A percentile compares a stretch with the other conserved stretches of the same genome.
Conservation (phyloP, 768 basidiomycete genomes). For the Phanerodontia chrysosporium region DNA sequence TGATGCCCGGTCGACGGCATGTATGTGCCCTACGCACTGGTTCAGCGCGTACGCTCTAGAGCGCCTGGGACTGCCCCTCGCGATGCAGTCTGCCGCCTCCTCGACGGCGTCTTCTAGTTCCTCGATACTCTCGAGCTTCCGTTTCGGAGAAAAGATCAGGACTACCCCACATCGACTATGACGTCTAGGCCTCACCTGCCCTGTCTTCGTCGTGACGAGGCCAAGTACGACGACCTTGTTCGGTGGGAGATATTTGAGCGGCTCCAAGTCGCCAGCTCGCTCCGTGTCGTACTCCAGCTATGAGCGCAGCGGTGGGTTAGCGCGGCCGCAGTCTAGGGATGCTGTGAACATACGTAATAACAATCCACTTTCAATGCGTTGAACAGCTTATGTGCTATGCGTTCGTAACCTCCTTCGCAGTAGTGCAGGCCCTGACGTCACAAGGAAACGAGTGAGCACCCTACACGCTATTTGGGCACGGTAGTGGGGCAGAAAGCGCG, state of each 20-base stretch:
- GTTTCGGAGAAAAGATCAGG: neutral
- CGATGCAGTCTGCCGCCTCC: constrained; percentile 37
- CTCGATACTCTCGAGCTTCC: constrained; percentile 36
- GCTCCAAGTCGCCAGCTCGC: constrained; percentile 52
- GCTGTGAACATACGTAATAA: constrained; percentile 29
- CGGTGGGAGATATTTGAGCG: constrained; percentile 46
- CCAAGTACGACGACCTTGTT: constrained; percentile 40
- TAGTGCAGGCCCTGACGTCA: constrained; percentile 44
- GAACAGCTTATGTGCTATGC: constrained; percentile 51
- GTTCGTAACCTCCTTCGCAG: constrained; percentile 53
- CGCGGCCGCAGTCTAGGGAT: neutral
- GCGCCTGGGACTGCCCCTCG: constrained; percentile 28
- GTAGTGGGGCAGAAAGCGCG: neutral
- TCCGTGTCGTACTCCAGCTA: constrained; percentile 61
- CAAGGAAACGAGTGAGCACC: constrained; percentile 29
- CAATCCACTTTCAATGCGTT: constrained; percentile 53
- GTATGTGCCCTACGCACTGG: constrained; percentile 22
- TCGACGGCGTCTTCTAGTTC: constrained; percentile 35
- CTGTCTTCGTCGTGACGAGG: constrained; percentile 40
- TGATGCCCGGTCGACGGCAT: neutral
- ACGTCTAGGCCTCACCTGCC: constrained; percentile 23
- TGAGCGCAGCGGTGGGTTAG: neutral
- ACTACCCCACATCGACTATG: neutral
- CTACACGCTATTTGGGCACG: neutral
- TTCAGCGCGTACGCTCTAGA: constrained; percentile 36